Base-by-base conservation (phyloP, 2,329 filamentous ascomycete genomes). In the Helotiales sp. region DNA sequence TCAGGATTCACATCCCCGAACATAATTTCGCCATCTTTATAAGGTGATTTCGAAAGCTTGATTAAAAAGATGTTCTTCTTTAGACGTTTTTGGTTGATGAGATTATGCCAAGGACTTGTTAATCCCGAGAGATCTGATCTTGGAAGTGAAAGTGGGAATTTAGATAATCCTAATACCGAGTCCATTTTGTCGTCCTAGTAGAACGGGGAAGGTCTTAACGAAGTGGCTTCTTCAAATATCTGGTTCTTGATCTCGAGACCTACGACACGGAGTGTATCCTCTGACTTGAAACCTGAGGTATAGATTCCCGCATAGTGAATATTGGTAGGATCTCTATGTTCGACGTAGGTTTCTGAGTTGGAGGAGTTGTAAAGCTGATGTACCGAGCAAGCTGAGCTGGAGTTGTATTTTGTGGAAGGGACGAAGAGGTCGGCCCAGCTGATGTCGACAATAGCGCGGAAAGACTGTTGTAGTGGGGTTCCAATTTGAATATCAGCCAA, bases 231-330 rank as follows among this genome's bases (percentile, higher is more conserved):
- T 52, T 52, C 49, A 32, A 52, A 52, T 32, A 30, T 32, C 49
- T 52, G 49, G 37, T 50, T 52, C 49, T 52, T 52, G 49, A 52
- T 52, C 32, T 52, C 49, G 49, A 52, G 26, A 52, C 26, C 49
- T 8, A 26, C 26, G 26, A 52, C 26, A 52, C 26, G 49, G 15
- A 52, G 26, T 52, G 49, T 52, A 52, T 52, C 49, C 49, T 52
- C 49, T 52, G 49, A 52, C 26, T 52, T 52, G 15, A 52, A 52
- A 20, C 49, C 24, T 32, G 49, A 52, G 49, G 49, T 52, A n/a
- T 52, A 52, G 20, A 52, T 52, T 32, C 49, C 49, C 26, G 22
- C 20, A 52, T 52, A 52, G 15, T 52, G 49, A 52, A 52, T 52
- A 52, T 20, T 52, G 26, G 49, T 52, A 52, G 49, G 49, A 32